A percentile compares a stretch with the other conserved stretches of the same genome.
Evolutionary conservation across 345 rosid species (phyloP).

Genomic region (Linum lewisii): DNA sequence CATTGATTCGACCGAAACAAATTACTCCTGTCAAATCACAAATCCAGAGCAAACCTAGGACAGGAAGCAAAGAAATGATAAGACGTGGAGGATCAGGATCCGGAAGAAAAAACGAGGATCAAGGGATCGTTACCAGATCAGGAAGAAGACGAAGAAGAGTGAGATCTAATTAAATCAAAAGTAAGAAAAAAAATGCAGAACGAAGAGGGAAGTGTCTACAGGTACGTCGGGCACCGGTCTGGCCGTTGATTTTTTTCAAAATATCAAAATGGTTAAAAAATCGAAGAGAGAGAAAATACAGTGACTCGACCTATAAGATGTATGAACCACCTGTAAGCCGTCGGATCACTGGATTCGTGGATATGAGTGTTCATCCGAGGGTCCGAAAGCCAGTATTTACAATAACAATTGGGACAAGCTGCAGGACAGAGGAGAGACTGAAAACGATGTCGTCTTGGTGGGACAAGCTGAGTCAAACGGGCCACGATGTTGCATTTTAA

Average conservation of each 20-base stretch:
- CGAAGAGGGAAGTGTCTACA: constrained; percentile 1
- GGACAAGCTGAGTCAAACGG: too few relatives aligned
- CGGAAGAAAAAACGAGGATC: background rate
- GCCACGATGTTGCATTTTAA: too few relatives aligned
- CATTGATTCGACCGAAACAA: constrained; percentile 11
- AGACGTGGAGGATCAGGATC: background rate
- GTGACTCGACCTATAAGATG: background rate
- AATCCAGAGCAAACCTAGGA: background rate
- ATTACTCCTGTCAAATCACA: background rate
- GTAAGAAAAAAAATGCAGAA: background rate
- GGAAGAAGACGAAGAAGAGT: constrained; percentile 1
- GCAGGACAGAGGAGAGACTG: too few relatives aligned
- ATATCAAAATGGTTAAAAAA: background rate
- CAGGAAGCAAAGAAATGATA: background rate
- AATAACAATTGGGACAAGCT: too few relatives aligned
- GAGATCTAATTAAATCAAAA: constrained; percentile 9
- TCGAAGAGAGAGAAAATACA: background rate
- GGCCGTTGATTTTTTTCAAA: constrained; percentile 20
- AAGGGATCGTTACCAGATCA: constrained; percentile 13
- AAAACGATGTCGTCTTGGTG: too few relatives aligned
- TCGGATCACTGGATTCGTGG: constrained; percentile 4
- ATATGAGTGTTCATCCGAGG: constrained; percentile 4
- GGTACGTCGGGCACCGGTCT: constrained; percentile 12
- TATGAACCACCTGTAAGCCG: background rate
- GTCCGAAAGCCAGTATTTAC: background rate